phyloP scores from a whole-genome alignment of 116 monocot species.

The Zostera marina region DNA sequence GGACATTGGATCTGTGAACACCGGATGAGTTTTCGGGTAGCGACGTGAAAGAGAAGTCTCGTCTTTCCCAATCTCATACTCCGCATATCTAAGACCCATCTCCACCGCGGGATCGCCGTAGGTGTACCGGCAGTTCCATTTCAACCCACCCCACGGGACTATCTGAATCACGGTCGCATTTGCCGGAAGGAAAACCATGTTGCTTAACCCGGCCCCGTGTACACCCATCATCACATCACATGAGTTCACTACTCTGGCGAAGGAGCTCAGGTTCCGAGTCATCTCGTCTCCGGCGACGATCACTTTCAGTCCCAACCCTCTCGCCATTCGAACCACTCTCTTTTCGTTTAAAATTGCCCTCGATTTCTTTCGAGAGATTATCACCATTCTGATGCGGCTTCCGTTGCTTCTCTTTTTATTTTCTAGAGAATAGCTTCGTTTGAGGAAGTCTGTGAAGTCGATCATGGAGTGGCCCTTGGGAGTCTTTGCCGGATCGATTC shows the following conservation, averaged over 20 bases:
- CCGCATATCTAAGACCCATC: slow-evolving; percentile 23
- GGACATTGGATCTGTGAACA: slow-evolving; percentile 28
- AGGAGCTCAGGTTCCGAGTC: slow-evolving; percentile 7
- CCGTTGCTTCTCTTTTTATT: not conserved
- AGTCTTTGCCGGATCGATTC: slow-evolving; percentile 15
- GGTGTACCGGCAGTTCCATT: slow-evolving; percentile 7
- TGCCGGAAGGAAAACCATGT: slow-evolving; percentile 37
- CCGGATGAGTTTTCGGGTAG: slow-evolving; percentile 24
- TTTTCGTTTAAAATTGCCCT: slow-evolving; percentile 16
- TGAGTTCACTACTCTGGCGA: slow-evolving; percentile 25
- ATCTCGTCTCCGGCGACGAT: slow-evolving; percentile 6
- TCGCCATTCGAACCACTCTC: slow-evolving; percentile 8
- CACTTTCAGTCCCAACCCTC: slow-evolving; percentile 18
- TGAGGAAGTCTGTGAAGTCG: slow-evolving; percentile 21
- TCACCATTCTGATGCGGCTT: slow-evolving; percentile 17
- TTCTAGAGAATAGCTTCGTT: slow-evolving; percentile 13
- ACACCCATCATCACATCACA: slow-evolving; percentile 38
- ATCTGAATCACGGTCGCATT: slow-evolving; percentile 22
- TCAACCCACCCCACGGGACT: slow-evolving; percentile 28
- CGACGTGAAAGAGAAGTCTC: slow-evolving; percentile 26
- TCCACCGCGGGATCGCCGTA: slow-evolving; percentile 17
- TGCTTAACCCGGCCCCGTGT: slow-evolving; percentile 37
- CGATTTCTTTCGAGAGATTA: slow-evolving; percentile 23
- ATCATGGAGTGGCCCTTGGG: slow-evolving; percentile 17
- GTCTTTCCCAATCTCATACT: slow-evolving; percentile 29